A percentile compares a stretch with the other conserved stretches of the same genome.
Conservation (phyloP, 2,329 filamentous ascomycete genomes). For the Raffaelea ambrosiae region DNA sequence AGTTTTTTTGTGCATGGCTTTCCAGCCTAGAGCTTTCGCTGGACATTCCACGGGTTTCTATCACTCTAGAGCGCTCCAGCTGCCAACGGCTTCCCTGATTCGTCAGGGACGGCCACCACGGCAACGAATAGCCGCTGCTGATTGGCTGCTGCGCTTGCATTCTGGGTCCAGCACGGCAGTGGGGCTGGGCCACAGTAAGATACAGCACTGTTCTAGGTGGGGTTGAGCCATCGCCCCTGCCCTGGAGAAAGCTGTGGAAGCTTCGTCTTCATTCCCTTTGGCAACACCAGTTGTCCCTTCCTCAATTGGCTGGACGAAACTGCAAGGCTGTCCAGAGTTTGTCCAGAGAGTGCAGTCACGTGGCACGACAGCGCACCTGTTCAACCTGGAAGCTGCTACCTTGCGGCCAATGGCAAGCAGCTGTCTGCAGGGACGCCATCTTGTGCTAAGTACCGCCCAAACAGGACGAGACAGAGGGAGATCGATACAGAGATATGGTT, state of each 20-base stretch:
- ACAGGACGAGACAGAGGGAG: too few relatives aligned
- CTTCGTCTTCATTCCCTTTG: not conserved
- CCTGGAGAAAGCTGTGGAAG: conserved; percentile 7
- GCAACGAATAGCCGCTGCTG: conserved; percentile 7
- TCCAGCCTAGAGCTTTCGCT: conserved; percentile 16
- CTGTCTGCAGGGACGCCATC: too few relatives aligned
- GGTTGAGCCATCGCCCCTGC: not conserved
- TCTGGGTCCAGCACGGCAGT: not conserved
- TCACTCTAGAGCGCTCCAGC: conserved; percentile 16
- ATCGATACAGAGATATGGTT: too few relatives aligned
- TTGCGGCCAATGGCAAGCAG: too few relatives aligned
- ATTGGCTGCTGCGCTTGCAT: conserved; percentile 7
- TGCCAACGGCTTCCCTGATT: conserved; percentile 16
- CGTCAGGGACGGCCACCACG: conserved; percentile 9
- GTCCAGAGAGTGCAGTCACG: too few relatives aligned
- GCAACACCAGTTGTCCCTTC: not conserved
- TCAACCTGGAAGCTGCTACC: too few relatives aligned
- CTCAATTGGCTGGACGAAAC: not conserved
- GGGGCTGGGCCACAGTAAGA: not conserved
- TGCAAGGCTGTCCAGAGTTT: too few relatives aligned
- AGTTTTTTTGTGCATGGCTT: conserved; percentile 11
- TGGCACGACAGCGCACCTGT: too few relatives aligned
- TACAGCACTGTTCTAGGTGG: too few relatives aligned
- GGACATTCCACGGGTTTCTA: conserved; percentile 26
- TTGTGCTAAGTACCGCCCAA: too few relatives aligned